Evolutionary conservation across 2,329 filamentous ascomycete species (phyloP).

Genomic region (Conoideocrella luteorostrata): DNA sequence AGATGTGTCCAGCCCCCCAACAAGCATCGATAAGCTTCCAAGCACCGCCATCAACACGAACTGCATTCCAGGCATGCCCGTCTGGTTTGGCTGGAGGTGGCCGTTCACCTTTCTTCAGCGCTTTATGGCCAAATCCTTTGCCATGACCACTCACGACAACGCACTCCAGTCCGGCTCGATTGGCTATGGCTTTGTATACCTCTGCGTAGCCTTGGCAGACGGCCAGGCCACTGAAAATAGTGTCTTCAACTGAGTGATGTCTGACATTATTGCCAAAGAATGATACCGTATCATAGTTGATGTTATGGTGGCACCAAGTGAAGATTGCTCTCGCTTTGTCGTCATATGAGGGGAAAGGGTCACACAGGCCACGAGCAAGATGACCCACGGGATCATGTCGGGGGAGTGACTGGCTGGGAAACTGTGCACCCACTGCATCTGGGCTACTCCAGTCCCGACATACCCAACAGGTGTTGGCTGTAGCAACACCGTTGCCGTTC

Average conservation of each 20-base stretch:
- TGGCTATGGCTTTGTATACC: constrained; percentile 72
- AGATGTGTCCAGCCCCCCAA: constrained; percentile 79
- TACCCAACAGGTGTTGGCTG: constrained; percentile 54
- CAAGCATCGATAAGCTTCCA: constrained; percentile 93
- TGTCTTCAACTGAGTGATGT: constrained; percentile 62
- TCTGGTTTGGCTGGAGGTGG: constrained; percentile 56
- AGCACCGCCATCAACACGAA: constrained; percentile 74
- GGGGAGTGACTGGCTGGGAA: constrained; percentile 67
- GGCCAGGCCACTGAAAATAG: constrained; percentile 69
- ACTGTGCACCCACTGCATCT: constrained; percentile 70
- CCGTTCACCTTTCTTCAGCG: constrained; percentile 56
- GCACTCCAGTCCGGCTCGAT: constrained; percentile 71
- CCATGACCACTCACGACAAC: constrained; percentile 71
- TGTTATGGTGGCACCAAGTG: constrained; percentile 92
- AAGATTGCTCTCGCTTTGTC: constrained; percentile 93
- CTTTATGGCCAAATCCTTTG: constrained; percentile 72
- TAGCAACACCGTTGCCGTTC: not conserved
- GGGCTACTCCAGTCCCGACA: constrained; percentile 85
- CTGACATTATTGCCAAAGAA: constrained; percentile 71
- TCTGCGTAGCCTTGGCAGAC: constrained; percentile 91
- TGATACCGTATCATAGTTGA: constrained; percentile 72
- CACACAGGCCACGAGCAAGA: constrained; percentile 71
- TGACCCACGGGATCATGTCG: constrained; percentile 59
- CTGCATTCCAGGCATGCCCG: constrained; percentile 89
- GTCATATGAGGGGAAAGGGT: constrained; percentile 71